phyloP scores from a whole-genome alignment of 2,329 filamentous ascomycete genomes.

The Blastomyces silverae region DNA sequence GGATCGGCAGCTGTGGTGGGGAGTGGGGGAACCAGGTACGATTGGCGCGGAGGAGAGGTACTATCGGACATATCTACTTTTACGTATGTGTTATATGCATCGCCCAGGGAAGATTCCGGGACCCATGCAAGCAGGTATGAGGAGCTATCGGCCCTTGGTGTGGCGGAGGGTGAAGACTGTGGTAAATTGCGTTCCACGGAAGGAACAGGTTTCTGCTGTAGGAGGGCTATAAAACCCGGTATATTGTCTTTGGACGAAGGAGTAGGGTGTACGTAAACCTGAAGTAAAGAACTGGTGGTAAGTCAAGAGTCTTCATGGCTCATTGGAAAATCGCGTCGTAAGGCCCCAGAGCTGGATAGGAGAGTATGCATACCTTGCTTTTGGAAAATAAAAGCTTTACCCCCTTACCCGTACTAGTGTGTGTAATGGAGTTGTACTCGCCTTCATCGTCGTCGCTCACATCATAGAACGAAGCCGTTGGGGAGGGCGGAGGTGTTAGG shows the following conservation, averaged over 20 bases:
- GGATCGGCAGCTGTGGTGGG: conserved; percentile 74
- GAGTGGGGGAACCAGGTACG: conserved; percentile 84
- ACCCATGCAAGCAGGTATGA: conserved; percentile 88
- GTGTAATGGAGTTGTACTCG: conserved; percentile 88
- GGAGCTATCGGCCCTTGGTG: conserved; percentile 48
- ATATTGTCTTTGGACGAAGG: conserved; percentile 95
- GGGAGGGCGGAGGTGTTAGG: conserved; percentile 54
- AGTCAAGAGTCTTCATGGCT: not conserved
- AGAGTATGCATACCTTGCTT: conserved; percentile 63
- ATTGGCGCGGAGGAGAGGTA: conserved; percentile 73
- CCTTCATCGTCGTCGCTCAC: conserved; percentile 94
- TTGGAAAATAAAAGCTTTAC: conserved; percentile 94
- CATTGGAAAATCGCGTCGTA: not conserved
- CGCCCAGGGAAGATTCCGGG: conserved; percentile 79
- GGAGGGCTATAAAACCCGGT: conserved; percentile 80
- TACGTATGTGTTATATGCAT: conserved; percentile 81
- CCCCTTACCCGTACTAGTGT: conserved; percentile 63
- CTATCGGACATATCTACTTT: conserved; percentile 89
- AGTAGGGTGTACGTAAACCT: conserved; percentile 95
- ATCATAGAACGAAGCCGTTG: conserved; percentile 84
- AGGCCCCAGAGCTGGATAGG: not conserved
- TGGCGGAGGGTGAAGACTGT: conserved; percentile 41
- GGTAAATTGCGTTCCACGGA: conserved; percentile 28
- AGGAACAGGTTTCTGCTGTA: conserved; percentile 68
- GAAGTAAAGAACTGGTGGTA: conserved; percentile 10